These are phyloP conservation scores for Tulasnella sp. DNA, from an alignment of 768 basidiomycete genomes.

Conservation along the genomic window DNA sequence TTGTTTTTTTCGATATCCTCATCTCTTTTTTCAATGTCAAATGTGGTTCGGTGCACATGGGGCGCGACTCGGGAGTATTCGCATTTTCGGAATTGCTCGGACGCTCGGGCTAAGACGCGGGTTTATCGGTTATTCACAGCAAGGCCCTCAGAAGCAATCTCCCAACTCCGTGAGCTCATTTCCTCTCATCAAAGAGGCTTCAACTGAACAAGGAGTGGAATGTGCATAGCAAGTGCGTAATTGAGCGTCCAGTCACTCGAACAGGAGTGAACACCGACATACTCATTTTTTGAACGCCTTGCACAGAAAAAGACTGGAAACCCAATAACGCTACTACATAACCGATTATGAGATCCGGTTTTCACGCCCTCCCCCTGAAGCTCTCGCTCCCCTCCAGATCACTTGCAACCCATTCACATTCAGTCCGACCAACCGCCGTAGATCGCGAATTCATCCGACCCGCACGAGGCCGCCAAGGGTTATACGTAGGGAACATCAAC, in stretches of 20 bases:
- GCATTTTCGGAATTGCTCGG: no score
- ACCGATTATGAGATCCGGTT: not conserved
- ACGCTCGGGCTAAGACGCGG: not conserved
- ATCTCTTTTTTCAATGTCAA: not conserved
- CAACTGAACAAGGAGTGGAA: not conserved
- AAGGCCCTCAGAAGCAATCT: not conserved
- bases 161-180: not conserved
- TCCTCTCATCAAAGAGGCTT: not conserved
- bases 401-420: not conserved
- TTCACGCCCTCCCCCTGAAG: not conserved
- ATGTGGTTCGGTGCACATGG: not conserved
- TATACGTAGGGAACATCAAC: slow-evolving; percentile 10
- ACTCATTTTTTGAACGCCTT: not conserved
- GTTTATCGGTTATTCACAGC: not conserved
- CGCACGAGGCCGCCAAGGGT: not conserved
- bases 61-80: no score
- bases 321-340: not conserved
- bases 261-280: not conserved
- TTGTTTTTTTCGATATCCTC: not conserved
- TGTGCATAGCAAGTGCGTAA: not conserved
- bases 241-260: not conserved
- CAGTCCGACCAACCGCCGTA: not conserved
- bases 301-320: not conserved
- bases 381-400: not conserved
- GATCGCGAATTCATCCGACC: not conserved